A percentile compares a stretch with the other conserved stretches of the same genome.
Conservation (phyloP, 495 filamentous ascomycete species). For the Achaetomiella virescens region DNA sequence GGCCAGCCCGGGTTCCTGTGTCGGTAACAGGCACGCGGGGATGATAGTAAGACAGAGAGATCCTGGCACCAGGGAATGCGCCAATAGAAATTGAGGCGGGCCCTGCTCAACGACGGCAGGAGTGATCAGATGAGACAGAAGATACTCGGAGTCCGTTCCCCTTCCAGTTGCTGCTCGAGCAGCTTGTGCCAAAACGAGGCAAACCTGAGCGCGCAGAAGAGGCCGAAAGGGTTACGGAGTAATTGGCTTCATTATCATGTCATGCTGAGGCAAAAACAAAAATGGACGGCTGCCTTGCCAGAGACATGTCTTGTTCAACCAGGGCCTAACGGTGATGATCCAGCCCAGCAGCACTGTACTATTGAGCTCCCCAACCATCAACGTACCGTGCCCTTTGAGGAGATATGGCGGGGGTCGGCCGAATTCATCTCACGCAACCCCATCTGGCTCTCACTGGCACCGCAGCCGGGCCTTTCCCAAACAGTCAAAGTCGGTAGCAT, state of each 20-base stretch:
- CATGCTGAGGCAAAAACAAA: too few species aligned
- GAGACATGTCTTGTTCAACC: too few species aligned
- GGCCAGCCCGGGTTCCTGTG: slow-evolving; percentile 1
- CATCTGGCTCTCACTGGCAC: neutral
- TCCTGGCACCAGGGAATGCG: neutral
- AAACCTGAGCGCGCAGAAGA: neutral
- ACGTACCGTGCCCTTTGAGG: too few species aligned
- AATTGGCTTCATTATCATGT: too few species aligned
- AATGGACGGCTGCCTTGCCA: too few species aligned
- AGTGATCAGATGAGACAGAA: neutral
- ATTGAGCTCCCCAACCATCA: too few species aligned
- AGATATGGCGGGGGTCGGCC: too few species aligned
- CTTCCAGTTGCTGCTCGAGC: neutral
- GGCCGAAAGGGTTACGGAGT: neutral
- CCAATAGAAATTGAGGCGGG: neutral
- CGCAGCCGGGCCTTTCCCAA: slow-evolving; percentile 14
- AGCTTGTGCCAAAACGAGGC: neutral
- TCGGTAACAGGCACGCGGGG: neutral
- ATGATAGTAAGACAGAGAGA: slow-evolving; percentile 1
- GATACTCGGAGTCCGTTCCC: neutral
- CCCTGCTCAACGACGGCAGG: neutral
- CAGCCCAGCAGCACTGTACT: too few species aligned
- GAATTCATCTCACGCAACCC: too few species aligned
- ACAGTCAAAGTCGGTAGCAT: neutral
- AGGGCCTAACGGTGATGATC: too few species aligned